Evolutionary conservation across 2,329 filamentous ascomycete genomes (phyloP), one percentile per base, ranked within the genome.

Genomic region (Trichoderma gracile): DNA sequence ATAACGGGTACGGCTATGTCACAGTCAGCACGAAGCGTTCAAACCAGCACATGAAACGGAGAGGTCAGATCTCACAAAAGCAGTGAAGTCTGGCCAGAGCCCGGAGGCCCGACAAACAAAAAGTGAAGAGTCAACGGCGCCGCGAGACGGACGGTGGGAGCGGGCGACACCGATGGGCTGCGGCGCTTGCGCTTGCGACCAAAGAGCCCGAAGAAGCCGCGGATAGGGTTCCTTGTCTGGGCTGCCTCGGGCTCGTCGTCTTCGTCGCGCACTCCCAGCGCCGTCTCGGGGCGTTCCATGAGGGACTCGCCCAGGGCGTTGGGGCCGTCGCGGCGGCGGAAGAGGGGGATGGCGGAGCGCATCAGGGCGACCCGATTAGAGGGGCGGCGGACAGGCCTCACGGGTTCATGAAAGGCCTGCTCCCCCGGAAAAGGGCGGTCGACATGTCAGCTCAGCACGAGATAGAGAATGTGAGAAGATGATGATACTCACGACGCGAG

Each of bases 41-140:
- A 38, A 40, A 17, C 8, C 19, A 6, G 15, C 1, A 30, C n/a
- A n/a, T 3, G 14, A 25, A 17, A 21, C 9, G 12, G 25, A 47
- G 5, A 7, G 3, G 33, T 25, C 3, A 9, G 7, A n/a, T 33
- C 74, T 60, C 49, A 78, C 77, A 77, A 78, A 19, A 78, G 68
- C 61, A 78, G 67, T 12, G 75, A 77, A 1, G 77, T 78, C 69
- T 78, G 77, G 2, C 77, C 77, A 1, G 70, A 69, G 0, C 55
- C 62, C 2, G 68, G 68, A 19, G 71, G 71, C 0, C 77, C 77
- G 1, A 78, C 74, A 65, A 78, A 78, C 64, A 78, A 64, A 63
- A 77, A 77, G 45, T 74, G 76, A 27, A 78, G 63, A 12, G 69
- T 68, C 10, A 75, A 57, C 5, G 72, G 73, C 40, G 68, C 68